These are phyloP conservation scores for Pseudogymnoascus sp. DNA, from an alignment of 2,329 filamentous ascomycete species.

Conservation along the genomic window DNA sequence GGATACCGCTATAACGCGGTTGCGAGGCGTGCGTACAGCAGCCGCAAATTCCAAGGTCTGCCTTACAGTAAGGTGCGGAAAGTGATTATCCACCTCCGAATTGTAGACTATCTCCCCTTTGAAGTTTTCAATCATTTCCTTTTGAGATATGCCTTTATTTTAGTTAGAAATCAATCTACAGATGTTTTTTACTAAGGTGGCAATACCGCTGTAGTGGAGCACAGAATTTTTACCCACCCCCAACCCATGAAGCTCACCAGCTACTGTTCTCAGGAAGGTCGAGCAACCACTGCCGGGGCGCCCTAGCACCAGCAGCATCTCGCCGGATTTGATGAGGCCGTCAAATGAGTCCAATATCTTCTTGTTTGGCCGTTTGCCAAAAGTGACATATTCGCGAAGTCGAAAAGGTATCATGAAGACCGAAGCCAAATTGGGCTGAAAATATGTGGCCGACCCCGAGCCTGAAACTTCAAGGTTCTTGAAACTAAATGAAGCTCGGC, in stretches of 20 bases:
- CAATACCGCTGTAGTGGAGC: conserved; percentile 15
- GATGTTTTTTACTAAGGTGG: too few relatives aligned
- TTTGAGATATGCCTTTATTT: conserved; percentile 9
- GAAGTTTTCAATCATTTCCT: conserved; percentile 30
- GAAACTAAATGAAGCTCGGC: neutral
- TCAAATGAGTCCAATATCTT: conserved; percentile 4
- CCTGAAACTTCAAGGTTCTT: conserved; percentile 9
- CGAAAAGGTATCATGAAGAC: neutral
- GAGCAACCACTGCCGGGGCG: conserved; percentile 64
- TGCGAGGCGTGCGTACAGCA: conserved; percentile 15
- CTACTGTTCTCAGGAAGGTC: conserved; percentile 61
- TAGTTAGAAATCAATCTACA: too few relatives aligned
- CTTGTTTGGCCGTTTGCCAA: neutral
- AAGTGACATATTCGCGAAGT: conserved; percentile 1
- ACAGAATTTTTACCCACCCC: conserved; percentile 19
- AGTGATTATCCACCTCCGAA: conserved; percentile 45
- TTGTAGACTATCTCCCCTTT: conserved; percentile 52
- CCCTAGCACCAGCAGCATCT: conserved; percentile 64
- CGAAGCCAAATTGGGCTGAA: neutral
- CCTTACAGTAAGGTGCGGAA: conserved; percentile 43
- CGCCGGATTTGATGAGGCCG: conserved; percentile 59
- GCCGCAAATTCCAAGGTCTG: conserved; percentile 49
- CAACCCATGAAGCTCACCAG: conserved; percentile 23
- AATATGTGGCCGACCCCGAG: neutral
- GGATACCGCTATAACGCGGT: neutral